Evolutionary conservation across 345 rosid species (phyloP), one percentile per base, ranked within the genome.

Genomic region (Pistacia integerrima): DNA sequence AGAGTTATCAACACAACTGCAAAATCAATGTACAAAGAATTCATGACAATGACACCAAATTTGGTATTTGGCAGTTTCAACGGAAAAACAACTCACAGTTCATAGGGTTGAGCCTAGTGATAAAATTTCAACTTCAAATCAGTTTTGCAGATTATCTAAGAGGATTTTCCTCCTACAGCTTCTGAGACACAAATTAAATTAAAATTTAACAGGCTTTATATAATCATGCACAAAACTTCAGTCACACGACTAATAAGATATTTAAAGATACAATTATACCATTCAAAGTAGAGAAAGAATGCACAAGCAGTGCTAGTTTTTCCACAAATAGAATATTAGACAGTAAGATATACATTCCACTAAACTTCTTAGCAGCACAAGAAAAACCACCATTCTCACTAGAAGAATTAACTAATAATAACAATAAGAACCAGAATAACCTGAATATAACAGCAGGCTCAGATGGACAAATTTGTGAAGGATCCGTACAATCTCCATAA

Each of bases 1-100:
- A 76, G 97, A 94, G 82, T 88, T 81, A 76, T 94, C 98, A 58
- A 94, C 85, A 75, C 91, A 94, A 76, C 97, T 94, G 87, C 83
- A 79, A 80, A 67, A 67, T 51, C 62, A 62, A 59, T 58, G 44
- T 66, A 48, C 8, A 41, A 76, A 78, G 64, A 46, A 83, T 54
- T 57, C 75, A 67, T n/a, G 38, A 36, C 18, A 16, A 3, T 52
- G 44, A 69, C 46, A 52, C 17, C 44, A 51, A 52, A 52, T 8
- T 11, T 48, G 1, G 25, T 25, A 8, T 8, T 2, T 44, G 33
- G 46, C 18, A 44, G 6, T 18, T 22, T 48, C 18, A 68, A 68
- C 30, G 4, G 35, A 46, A 67, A 14, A 49, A 28, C 20, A 68
- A 7, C 25, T 49, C 71, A 67, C 48, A 0, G 5, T 54, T 54